Base-by-base conservation (phyloP, 139 green algal species). In the Chlorella ohadii region DNA sequence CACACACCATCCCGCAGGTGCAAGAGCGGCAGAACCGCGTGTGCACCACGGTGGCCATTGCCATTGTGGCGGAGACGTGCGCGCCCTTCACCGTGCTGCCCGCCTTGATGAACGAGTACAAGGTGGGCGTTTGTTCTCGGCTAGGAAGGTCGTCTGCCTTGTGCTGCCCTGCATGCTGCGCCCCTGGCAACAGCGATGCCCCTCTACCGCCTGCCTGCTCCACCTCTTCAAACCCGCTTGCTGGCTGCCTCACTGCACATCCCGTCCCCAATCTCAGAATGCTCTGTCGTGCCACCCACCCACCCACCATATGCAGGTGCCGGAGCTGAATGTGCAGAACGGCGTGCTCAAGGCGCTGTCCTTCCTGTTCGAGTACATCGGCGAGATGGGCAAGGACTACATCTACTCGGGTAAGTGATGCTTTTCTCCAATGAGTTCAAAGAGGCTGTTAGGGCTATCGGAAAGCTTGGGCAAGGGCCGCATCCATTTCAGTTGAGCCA, bases 361-460 rank as follows among this genome's bases (percentile, higher is more conserved):
- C 67, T 99, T 99, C 90, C 93, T 99, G 90, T 99, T 99, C 84
- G 97, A 99, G 91, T 99, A 99, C 94, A 99, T 99, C 55, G 97
- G 97, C n/a, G 97, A 99, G 91, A 98, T 99, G 96, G 97, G 97
- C 83, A 97, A 97, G 91, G 96, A 99, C 92, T 99, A 99, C 94
- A 97, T 99, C 88, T 98, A 99, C 86, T 95, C 97, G 11, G 79
- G 79, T 84, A 51, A 27, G 38, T n/a, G 44, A 16, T 51, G 9
- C 28, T 17, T 23, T 33, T 38, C n/a, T n/a, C n/a, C n/a, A n/a
- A n/a, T n/a, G n/a, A n/a, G n/a, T n/a, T n/a, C n/a, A n/a, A n/a
- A n/a, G n/a, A n/a, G n/a, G n/a, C n/a, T n/a, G n/a, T n/a, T n/a
- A n/a, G n/a, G n/a, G n/a, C n/a, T n/a, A n/a, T n/a, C n/a, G n/a